These are phyloP conservation scores for Aspergillus avenaceus DNA, from an alignment of 495 filamentous ascomycete species.

Conservation along the genomic window DNA sequence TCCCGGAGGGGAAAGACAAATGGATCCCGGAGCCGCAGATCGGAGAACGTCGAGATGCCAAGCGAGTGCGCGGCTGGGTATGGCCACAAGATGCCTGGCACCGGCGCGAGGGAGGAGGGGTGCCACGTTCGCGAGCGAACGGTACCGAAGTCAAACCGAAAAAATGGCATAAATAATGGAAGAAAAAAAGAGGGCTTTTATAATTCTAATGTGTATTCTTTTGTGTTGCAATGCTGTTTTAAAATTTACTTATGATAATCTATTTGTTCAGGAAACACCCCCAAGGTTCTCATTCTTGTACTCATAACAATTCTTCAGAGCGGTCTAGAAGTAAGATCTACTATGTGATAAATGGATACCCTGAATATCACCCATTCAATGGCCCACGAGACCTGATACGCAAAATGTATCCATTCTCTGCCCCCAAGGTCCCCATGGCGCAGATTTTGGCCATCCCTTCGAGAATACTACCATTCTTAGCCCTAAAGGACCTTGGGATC, in stretches of 20 bases:
- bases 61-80: conserved; percentile 78
- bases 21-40: conserved; percentile 87
- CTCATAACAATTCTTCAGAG: no score
- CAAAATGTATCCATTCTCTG: background rate
- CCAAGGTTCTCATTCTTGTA: background rate
- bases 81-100: conserved; percentile 70
- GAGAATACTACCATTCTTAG: conserved; percentile 2
- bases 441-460: conserved; percentile 1
- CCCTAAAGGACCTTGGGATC: conserved; percentile 33
- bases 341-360: no score
- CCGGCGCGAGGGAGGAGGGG: conserved; percentile 46
- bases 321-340: no score
- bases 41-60: conserved; percentile 79
- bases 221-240: background rate
- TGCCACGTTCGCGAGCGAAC: conserved; percentile 17
- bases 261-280: no score
- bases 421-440: conserved; percentile 24
- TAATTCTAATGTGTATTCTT: conserved; percentile 4
- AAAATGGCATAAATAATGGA: conserved; percentile 34
- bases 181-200: background rate
- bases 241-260: background rate
- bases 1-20: conserved; percentile 60
- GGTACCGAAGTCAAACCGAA: conserved; percentile 21
- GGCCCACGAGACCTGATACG: no score
- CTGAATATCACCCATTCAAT: background rate